Conservation (phyloP, 176 grass and related monocot species). For the Oryza brachyantha region DNA sequence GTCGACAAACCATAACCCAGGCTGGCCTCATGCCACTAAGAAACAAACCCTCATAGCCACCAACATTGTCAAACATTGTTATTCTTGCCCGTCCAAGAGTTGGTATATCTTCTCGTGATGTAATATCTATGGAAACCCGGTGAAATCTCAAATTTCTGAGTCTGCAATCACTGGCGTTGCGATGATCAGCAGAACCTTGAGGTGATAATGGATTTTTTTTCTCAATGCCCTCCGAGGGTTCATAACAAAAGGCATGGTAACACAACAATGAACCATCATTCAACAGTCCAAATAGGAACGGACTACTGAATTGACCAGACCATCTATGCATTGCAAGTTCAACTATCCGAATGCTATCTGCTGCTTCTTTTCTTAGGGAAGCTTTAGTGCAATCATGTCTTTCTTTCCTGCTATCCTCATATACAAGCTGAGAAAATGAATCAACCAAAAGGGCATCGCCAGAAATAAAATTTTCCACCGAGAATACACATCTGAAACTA, state of each 20-base stretch:
- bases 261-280: constrained; percentile 89
- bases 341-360: constrained; percentile 55
- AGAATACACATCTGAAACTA: constrained; percentile 75
- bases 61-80: constrained; percentile 78
- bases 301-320: constrained; percentile 72
- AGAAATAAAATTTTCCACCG: constrained; percentile 73
- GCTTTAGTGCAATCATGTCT: constrained; percentile 32
- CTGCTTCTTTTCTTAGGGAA: constrained; percentile 59
- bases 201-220: constrained; percentile 37
- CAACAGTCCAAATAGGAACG: constrained; percentile 80
- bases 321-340: constrained; percentile 94
- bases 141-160: constrained; percentile 86
- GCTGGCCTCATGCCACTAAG: constrained; percentile 76
- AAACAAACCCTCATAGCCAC: constrained; percentile 87
- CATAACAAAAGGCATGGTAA: constrained; percentile 83
- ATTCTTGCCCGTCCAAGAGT: constrained; percentile 64
- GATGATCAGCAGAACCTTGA: constrained; percentile 40
- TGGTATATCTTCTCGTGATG: constrained; percentile 61
- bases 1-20: constrained; percentile 91
- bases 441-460: constrained; percentile 62
- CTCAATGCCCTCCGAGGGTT: constrained; percentile 39
- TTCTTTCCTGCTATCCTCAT: constrained; percentile 15
- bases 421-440: constrained; percentile 22
- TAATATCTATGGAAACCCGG: constrained; percentile 57
- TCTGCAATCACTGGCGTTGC: constrained; percentile 47